Base-by-base conservation (phyloP, 2,329 filamentous ascomycete genomes). In the Stemphylium beticola region DNA sequence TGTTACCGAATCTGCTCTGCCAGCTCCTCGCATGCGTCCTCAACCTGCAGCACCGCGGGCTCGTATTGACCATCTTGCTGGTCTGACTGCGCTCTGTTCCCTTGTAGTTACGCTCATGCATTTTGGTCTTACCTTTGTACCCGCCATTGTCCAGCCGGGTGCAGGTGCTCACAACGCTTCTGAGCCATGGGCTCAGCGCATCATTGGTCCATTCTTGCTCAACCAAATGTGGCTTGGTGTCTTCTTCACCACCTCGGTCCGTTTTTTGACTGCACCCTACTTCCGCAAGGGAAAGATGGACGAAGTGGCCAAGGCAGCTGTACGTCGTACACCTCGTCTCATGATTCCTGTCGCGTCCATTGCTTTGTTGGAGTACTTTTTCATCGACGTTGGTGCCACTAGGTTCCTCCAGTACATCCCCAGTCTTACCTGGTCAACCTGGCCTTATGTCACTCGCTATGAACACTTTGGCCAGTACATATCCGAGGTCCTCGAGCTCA, bases 191-290 rank as follows among this genome's bases (percentile, higher is more conserved):
- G 71, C 77, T 2, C 72, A 75, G 29, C 77, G 75, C 55, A 76
- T 77, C 10, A 64, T 81, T 17, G 76, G 74, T 0, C 74, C 78
- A 1, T 80, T 77, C 56, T 61, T 81, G 10, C 72, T 81, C 32
- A 79, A 80, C 29, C 76, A 76, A 37, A 72, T 80, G 52, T 81
- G 78, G 76, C 76, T 82, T 11, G 79, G 79, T 17, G 76, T 78
- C 20, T 81, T 82, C 67, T 78, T 82, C 64, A 78, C 78, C 8
- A 81, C 77, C 7, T 79, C 79, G 0, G 78, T 77, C 34, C 76
- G 79, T 41, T 82, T 82, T 62, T 54, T 81, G 26, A 72, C 74
- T 11, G 66, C 74, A 2, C 71, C 71, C 34, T 82, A 79, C 46
- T 69, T 82, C 8, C 73, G 69, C 40, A 75, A 71, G 4, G 79